phyloP scores from a whole-genome alignment of 768 basidiomycete genomes.

The Boletus rubroflammeus region DNA sequence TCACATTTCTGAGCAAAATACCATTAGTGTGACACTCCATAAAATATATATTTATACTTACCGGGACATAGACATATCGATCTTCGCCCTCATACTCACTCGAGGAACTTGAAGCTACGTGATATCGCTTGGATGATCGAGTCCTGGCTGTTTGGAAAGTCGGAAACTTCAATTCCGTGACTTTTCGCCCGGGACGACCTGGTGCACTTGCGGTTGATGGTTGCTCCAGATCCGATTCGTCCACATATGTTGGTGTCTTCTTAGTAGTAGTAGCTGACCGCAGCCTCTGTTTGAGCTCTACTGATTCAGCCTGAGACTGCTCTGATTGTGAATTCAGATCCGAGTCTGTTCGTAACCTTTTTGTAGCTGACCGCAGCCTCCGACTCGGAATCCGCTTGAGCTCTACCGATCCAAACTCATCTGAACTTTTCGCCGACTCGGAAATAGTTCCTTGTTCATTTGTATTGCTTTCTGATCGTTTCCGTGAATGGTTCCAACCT shows the following conservation, averaged over 20 bases:
- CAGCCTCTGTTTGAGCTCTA: too few species aligned
- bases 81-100: not conserved
- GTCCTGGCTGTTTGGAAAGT: too few species aligned
- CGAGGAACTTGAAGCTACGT: not conserved
- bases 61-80: slow-evolving; percentile 1
- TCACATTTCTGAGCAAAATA: not conserved
- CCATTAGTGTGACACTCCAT: not conserved
- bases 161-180: too few species aligned
- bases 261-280: too few species aligned
- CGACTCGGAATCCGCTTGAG: too few species aligned
- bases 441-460: not conserved
- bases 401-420: not conserved
- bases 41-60: not conserved
- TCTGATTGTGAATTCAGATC: too few species aligned
- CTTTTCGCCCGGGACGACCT: too few species aligned
- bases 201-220: too few species aligned
- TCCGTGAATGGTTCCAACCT: not conserved
- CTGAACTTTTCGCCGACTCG: not conserved
- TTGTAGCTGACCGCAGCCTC: not conserved
- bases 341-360: not conserved
- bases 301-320: too few species aligned
- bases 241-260: too few species aligned
- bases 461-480: not conserved
- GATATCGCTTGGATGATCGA: not conserved
- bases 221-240: not conserved